phyloP scores from a whole-genome alignment of 352 stramenopile genomes.

The Thalassiosira tumida region DNA sequence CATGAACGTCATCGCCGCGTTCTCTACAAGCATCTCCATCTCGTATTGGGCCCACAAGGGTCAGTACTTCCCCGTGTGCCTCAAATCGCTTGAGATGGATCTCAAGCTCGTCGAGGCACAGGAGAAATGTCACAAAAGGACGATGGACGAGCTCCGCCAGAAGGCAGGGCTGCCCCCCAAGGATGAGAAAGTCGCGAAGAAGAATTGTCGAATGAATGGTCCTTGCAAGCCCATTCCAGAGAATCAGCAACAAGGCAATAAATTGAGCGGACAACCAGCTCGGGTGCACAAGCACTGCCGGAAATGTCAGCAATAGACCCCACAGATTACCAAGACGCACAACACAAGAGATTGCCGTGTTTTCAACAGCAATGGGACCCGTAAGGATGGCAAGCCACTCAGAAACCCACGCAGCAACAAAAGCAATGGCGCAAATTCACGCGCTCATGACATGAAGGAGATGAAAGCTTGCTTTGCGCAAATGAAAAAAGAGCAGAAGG shows the following conservation, averaged over 20 bases:
- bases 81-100: not conserved
- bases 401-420: not conserved
- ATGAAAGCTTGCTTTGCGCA: not conserved
- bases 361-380: too few species aligned
- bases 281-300: too few species aligned
- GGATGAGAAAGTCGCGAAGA: too few species aligned
- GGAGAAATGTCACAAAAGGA: not conserved
- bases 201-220: too few species aligned
- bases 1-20: not conserved
- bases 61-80: not conserved
- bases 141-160: not conserved
- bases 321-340: not conserved
- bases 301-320: too few species aligned
- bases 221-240: too few species aligned
- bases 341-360: not conserved
- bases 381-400: not conserved
- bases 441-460: not conserved
- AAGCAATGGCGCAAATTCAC: not conserved
- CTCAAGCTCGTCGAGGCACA: not conserved
- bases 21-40: not conserved
- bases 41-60: not conserved
- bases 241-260: too few species aligned
- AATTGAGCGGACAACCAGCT: too few species aligned
- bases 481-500: not conserved
- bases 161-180: not conserved